Conservation (phyloP, 495 filamentous ascomycete genomes). For the Hyaloscypha finlandica region DNA sequence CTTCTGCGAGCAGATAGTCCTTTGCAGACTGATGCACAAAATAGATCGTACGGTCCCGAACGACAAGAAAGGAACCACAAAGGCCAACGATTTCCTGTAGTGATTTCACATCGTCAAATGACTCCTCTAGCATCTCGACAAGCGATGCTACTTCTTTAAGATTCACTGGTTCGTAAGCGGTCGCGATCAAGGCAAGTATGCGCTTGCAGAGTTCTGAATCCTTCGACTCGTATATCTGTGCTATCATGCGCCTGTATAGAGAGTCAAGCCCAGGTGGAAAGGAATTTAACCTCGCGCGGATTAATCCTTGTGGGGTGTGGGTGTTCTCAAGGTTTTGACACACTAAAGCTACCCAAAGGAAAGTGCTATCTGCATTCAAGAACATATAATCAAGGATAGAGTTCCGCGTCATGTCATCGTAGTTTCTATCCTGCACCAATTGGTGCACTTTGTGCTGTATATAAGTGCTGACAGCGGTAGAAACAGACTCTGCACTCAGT, state of each 20-base stretch:
- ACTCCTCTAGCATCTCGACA: not conserved
- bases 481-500: conserved; percentile 20
- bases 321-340: conserved; percentile 22
- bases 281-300: conserved; percentile 13
- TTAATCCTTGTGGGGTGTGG: conserved; percentile 6
- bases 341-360: conserved; percentile 34
- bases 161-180: conserved; percentile 22
- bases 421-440: conserved; percentile 3
- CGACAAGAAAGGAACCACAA: conserved; percentile 33
- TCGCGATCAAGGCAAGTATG: conserved; percentile 25
- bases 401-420: not conserved
- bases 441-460: conserved; percentile 8
- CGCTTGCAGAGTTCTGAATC: conserved; percentile 31
- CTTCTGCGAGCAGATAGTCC: conserved; percentile 27
- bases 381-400: conserved; percentile 5
- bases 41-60: conserved; percentile 29
- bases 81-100: conserved; percentile 13
- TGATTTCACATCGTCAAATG: no score
- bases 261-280: conserved; percentile 34
- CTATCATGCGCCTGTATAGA: conserved; percentile 38
- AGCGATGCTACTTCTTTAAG: conserved; percentile 20
- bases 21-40: conserved; percentile 37
- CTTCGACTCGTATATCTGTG: no score
- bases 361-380: conserved; percentile 22
- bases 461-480: conserved; percentile 25